Percentiles rank a stretch among this genome's conserved stretches.
These are phyloP conservation scores for Stachybotrys chlorohalonatus DNA, from an alignment of 2,329 filamentous ascomycete genomes.

Conservation along the genomic window DNA sequence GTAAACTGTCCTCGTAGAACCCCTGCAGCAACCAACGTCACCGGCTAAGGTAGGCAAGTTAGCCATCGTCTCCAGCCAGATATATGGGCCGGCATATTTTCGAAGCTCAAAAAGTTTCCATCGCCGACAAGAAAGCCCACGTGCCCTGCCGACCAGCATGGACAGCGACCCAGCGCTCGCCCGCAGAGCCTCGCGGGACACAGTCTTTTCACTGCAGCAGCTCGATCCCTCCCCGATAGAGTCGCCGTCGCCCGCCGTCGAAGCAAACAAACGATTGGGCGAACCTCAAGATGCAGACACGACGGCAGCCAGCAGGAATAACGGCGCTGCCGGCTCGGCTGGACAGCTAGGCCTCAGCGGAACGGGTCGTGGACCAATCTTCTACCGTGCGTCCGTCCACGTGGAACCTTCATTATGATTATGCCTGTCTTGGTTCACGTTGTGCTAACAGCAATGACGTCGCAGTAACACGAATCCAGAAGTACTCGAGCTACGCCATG, in stretches of 20 bases:
- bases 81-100: too few relatives aligned
- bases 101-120: too few relatives aligned
- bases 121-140: not conserved
- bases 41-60: not conserved
- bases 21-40: constrained; percentile 14
- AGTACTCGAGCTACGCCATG: constrained; percentile 82
- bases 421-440: not conserved
- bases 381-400: constrained; percentile 52
- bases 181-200: constrained; percentile 14
- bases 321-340: constrained; percentile 31
- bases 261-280: constrained; percentile 35
- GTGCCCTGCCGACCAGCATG: constrained; percentile 5
- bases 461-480: constrained; percentile 54
- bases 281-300: constrained; percentile 14
- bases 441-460: not conserved
- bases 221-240: constrained; percentile 78
- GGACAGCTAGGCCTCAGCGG: constrained; percentile 49
- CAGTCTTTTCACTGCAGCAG: constrained; percentile 56
- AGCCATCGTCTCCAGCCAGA: too few relatives aligned
- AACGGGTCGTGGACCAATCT: constrained; percentile 57
- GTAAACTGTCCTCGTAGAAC: not conserved
- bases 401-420: not conserved
- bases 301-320: constrained; percentile 25
- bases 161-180: constrained; percentile 11
- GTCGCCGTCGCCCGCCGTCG: constrained; percentile 33